Evolutionary conservation across 164 flowering plant genomes (phyloP), one percentile per base, ranked within the genome.

Genomic region (Santalum album): DNA sequence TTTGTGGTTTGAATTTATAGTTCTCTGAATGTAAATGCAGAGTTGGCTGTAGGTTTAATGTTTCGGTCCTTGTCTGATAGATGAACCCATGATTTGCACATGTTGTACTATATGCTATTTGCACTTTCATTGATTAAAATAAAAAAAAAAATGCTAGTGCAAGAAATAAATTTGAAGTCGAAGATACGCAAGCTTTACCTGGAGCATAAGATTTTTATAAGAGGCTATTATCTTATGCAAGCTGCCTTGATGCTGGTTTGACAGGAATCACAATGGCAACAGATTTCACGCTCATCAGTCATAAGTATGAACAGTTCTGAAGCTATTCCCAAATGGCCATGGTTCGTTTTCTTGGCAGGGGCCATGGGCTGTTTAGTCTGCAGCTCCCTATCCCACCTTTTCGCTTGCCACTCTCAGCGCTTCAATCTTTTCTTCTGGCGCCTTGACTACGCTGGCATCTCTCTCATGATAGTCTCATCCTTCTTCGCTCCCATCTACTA

Each of bases 401-500:
- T 92, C 4, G 84, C 91, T n/a, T 92, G 96, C 76, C 99, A 92
- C 66, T 92, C 99, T 34, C 63, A 45, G 32, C 73, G 75, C 51
- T 73, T 74, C 67, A 82, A 74, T 73, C 65, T 79, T 69, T 82
- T 92, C 87, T 85, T 92, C 64, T 89, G 96, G 96, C 83, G 96
- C 39, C 76, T 92, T 2, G 99, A 92, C 64, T 92, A 92, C 51
- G 79, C 90, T 0, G 99, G 99, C 51, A 92, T 92, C 56, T 77
- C 99, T 36, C 59, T 86, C 43, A 89, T 92, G 99, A 92, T 89
- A 18, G 91, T 89, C 58, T 68, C 73, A 60, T 89, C 99, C 61
- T 92, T 89, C 77, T 78, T 84, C 29, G 76, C 94, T 9, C 99
- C 99, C 2, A 75, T 89, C 53, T 92, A 84, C 68, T 92, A 92